These are phyloP conservation scores for Xylaria flabelliformis DNA, from an alignment of 495 filamentous ascomycete species.

Conservation along the genomic window DNA sequence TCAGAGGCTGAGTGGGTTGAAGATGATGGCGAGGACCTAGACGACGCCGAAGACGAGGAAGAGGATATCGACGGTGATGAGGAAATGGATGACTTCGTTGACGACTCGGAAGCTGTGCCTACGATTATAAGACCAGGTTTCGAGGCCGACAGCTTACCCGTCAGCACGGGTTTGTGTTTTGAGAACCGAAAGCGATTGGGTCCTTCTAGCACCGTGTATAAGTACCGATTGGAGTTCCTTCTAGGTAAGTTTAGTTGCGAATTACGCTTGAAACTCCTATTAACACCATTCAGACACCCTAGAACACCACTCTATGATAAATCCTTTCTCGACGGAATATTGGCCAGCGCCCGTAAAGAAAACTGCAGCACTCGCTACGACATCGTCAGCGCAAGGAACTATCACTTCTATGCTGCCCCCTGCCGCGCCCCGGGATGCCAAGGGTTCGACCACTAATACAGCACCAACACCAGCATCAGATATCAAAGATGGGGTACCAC, in stretches of 20 bases:
- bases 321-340: slow-evolving; percentile 84
- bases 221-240: slow-evolving; percentile 75
- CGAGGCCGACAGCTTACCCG: slow-evolving; percentile 73
- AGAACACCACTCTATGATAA: slow-evolving; percentile 63
- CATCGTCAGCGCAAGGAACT: slow-evolving; percentile 3
- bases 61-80: slow-evolving; percentile 66
- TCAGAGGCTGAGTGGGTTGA: slow-evolving; percentile 96
- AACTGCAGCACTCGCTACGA: slow-evolving; percentile 7
- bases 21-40: slow-evolving; percentile 76
- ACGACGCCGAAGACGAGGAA: slow-evolving; percentile 82
- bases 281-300: slow-evolving; percentile 41
- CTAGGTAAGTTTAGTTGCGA: slow-evolving; percentile 58
- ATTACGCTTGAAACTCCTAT: neutral
- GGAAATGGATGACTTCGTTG: slow-evolving; percentile 77
- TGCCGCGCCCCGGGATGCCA: slow-evolving; percentile 20
- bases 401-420: slow-evolving; percentile 34
- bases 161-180: slow-evolving; percentile 82
- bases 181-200: slow-evolving; percentile 61
- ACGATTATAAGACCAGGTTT: slow-evolving; percentile 47
- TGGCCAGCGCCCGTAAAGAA: slow-evolving; percentile 63
- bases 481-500: slow-evolving; percentile 60
- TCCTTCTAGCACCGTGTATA: slow-evolving; percentile 50
- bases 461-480: slow-evolving; percentile 28
- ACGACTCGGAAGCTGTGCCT: slow-evolving; percentile 65
- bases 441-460: neutral